phyloP scores from a whole-genome alignment of 2,329 filamentous ascomycete genomes.

The Botryotinia calthae region DNA sequence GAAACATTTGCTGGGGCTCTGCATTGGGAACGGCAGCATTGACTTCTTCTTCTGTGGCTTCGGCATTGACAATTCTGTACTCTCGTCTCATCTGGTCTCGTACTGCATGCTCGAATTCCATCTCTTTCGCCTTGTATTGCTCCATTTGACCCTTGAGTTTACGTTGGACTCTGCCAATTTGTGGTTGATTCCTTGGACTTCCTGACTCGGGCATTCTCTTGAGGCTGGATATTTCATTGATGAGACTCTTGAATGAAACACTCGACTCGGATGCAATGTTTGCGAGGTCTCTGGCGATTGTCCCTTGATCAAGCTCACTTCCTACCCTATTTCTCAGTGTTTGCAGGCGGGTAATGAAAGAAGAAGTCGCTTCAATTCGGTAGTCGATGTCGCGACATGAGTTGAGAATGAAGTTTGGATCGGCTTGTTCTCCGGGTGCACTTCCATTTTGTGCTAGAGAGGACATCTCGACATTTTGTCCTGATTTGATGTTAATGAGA shows the following conservation, averaged over 20 bases:
- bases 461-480: conserved; percentile 64
- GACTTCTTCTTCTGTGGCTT: conserved; percentile 76
- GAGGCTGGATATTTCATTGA: conserved; percentile 60
- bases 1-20: conserved; percentile 73
- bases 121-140: conserved; percentile 77
- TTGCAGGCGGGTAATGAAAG: conserved; percentile 68
- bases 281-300: conserved; percentile 58
- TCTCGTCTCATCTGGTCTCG: conserved; percentile 84
- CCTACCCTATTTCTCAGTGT: conserved; percentile 63
- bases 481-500: conserved; percentile 24
- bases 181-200: conserved; percentile 69
- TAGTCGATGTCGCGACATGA: conserved; percentile 78
- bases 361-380: conserved; percentile 71
- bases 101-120: conserved; percentile 74
- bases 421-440: conserved; percentile 47
- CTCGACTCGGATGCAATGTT: conserved; percentile 75
- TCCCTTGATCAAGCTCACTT: conserved; percentile 60
- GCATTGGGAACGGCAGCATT: conserved; percentile 72
- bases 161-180: conserved; percentile 78
- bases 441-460: conserved; percentile 48
- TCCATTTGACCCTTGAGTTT: conserved; percentile 80
- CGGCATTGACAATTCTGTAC: conserved; percentile 83
- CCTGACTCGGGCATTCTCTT: conserved; percentile 78
- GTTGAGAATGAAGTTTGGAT: conserved; percentile 78
- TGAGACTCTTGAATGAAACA: conserved; percentile 41